These are phyloP conservation scores for Zygotorulaspora florentina DNA, from an alignment of 805 yeast species.

Conservation along the genomic window DNA sequence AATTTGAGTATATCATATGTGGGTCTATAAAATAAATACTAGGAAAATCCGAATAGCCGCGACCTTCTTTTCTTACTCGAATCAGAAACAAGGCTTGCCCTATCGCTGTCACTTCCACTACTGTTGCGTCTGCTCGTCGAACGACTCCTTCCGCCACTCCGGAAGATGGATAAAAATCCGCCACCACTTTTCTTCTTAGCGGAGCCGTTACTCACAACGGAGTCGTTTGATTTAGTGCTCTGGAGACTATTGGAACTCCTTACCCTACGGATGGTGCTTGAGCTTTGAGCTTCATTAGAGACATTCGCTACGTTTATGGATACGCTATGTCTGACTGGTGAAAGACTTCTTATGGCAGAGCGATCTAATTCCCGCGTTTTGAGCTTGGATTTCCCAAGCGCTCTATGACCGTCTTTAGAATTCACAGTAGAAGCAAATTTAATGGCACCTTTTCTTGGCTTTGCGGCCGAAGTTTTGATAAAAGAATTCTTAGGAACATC, in stretches of 20 bases:
- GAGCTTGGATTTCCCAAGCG: conserved; percentile 14
- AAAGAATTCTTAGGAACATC: conserved; percentile 8
- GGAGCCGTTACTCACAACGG: conserved; percentile 8
- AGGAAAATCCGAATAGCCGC: conserved; percentile 15
- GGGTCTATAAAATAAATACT: neutral
- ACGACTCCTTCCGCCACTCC: conserved; percentile 16
- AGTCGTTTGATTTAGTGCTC: conserved; percentile 17
- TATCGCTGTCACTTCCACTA: conserved; percentile 15
- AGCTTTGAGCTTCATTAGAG: conserved; percentile 11
- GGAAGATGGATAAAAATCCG: conserved; percentile 21
- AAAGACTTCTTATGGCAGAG: conserved; percentile 4
- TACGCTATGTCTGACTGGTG: conserved; percentile 20
- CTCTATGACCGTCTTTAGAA: conserved; percentile 22
- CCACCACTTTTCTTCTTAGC: conserved; percentile 8
- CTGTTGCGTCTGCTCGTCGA: conserved; percentile 23
- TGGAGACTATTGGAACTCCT: conserved; percentile 22
- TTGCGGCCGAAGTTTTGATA: conserved; percentile 2
- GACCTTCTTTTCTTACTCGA: conserved; percentile 15
- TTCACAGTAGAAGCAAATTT: conserved; percentile 27
- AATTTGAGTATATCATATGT: no score
- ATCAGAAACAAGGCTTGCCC: conserved; percentile 1
- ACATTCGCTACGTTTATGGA: conserved; percentile 18
- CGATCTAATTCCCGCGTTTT: conserved; percentile 3
- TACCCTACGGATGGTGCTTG: conserved; percentile 18
- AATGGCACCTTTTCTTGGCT: conserved; percentile 19